Base-by-base conservation (phyloP, 2,329 filamentous ascomycete species). In the Tolypocladium paradoxum region DNA sequence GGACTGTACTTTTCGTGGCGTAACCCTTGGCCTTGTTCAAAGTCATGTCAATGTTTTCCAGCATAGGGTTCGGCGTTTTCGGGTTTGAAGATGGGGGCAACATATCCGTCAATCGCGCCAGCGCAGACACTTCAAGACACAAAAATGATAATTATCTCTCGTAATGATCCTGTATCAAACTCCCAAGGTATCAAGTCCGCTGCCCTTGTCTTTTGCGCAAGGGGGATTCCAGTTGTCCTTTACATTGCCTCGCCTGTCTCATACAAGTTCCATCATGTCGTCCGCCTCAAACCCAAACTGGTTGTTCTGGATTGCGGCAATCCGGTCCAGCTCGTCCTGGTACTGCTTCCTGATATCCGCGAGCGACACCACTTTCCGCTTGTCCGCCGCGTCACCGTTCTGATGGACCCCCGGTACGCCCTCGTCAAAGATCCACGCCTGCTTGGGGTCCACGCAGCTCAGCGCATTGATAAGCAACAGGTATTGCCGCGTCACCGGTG, bases 401-500 rank as follows among this genome's bases (percentile, higher is more conserved):
- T 62, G 63, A 37, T 59, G 59, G n/a, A 55, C 53, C 6, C 54
- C 59, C 9, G 58, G 52, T 9, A 58, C 52, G 14, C 66, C 61
- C 51, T 70, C 65, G 66, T 68, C 62, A 49, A 81, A 83, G 66
- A 95, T 82, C 81, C 95, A 99, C 63, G 96, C 87, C 57, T 88
- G 83, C 60, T 79, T 82, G 54, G 84, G 76, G 49, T 88, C 83
- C 40, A 96, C 90, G 58, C 90, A 96, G 59, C 87, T 89, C 56
- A 99, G 76, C 1, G 90, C 85, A 66, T 99, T 99, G 73, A 99
- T 95, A 46, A 99, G 79, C 56, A 90, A 78, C n/a, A 97, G 74
- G 62, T 95, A 93, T 63, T 89, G 86, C 60, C 87, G 82, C 48
- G 85, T 83, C 34, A 88, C 77, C 0, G 77, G 76, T 0, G 82